phyloP scores from a whole-genome alignment of 192 early-diverging fungal genomes.

The Kickxella alabastrina region DNA sequence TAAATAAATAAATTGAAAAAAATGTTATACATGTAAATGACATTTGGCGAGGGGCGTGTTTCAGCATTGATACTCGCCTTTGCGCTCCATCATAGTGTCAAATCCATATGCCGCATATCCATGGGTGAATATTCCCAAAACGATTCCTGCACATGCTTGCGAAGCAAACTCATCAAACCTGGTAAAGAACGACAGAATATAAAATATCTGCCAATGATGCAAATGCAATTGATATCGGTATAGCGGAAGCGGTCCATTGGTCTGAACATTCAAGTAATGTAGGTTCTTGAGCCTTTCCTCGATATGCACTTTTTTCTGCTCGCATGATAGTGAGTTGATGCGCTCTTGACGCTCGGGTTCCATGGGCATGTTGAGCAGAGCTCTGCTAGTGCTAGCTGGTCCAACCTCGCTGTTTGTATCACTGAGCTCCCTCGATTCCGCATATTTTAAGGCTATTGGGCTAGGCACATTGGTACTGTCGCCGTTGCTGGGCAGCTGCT shows the following conservation, averaged over 20 bases:
- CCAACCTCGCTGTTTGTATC: not conserved
- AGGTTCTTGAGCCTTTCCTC: constrained; percentile 11
- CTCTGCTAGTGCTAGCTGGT: not conserved
- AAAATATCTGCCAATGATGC: constrained; percentile 86
- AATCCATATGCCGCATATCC: constrained; percentile 62
- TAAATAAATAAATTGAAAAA: too few species aligned
- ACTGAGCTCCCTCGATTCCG: not conserved
- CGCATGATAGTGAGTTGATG: constrained; percentile 11
- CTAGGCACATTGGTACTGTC: not conserved
- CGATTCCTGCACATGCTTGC: constrained; percentile 63
- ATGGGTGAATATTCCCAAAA: constrained; percentile 69
- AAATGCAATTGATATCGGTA: constrained; percentile 53
- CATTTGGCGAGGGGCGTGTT: too few species aligned
- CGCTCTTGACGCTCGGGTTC: constrained; percentile 12
- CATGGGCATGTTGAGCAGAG: constrained; percentile 20
- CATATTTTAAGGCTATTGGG: not conserved
- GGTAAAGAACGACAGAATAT: constrained; percentile 74
- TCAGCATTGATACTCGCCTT: constrained; percentile 16
- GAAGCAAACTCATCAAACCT: constrained; percentile 69
- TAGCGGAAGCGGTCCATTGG: constrained; percentile 18
- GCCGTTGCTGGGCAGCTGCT: not conserved
- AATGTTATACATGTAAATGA: not conserved
- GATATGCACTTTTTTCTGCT: constrained; percentile 19
- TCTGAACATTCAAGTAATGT: constrained; percentile 29
- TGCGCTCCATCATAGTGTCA: constrained; percentile 53